These are phyloP conservation scores for Cadophora malorum DNA, from an alignment of 2,329 filamentous ascomycete species.

Conservation along the genomic window DNA sequence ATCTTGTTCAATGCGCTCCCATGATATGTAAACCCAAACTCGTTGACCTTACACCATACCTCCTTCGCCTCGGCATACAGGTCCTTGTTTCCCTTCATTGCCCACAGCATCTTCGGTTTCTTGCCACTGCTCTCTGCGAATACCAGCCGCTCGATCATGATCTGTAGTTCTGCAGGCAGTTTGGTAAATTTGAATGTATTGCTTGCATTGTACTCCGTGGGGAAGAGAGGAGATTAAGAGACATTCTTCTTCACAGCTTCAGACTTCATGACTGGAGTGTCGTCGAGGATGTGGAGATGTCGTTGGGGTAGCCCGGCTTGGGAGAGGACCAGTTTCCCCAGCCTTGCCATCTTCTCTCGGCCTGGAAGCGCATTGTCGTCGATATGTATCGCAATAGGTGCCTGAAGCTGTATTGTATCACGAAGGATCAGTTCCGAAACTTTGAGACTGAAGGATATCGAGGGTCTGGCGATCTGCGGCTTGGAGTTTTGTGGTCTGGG, in stretches of 20 bases:
- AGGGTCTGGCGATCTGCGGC: slow-evolving; percentile 7
- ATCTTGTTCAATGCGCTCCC: slow-evolving; percentile 16
- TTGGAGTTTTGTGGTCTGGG: slow-evolving; percentile 12
- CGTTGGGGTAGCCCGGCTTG: background rate
- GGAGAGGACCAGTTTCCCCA: background rate
- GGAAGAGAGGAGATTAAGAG: background rate
- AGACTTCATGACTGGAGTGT: background rate
- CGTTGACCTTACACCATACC: slow-evolving; percentile 20
- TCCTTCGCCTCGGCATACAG: slow-evolving; percentile 21
- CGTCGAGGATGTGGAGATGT: background rate
- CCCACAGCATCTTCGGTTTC: slow-evolving; percentile 22
- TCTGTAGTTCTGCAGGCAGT: slow-evolving; percentile 14
- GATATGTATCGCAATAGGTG: background rate
- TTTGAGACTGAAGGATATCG: slow-evolving; percentile 3
- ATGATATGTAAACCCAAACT: slow-evolving; percentile 21
- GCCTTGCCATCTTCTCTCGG: background rate
- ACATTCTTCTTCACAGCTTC: background rate
- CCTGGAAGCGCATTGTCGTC: background rate
- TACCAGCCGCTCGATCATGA: slow-evolving; percentile 9
- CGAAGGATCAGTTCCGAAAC: slow-evolving; percentile 10
- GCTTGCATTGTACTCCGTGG: background rate
- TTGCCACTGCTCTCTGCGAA: slow-evolving; percentile 9
- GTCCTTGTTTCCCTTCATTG: slow-evolving; percentile 1
- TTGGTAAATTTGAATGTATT: slow-evolving; percentile 14
- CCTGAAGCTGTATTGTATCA: slow-evolving; percentile 2